Base-by-base conservation (phyloP, 768 basidiomycete species). In the Amanita rubescens region DNA sequence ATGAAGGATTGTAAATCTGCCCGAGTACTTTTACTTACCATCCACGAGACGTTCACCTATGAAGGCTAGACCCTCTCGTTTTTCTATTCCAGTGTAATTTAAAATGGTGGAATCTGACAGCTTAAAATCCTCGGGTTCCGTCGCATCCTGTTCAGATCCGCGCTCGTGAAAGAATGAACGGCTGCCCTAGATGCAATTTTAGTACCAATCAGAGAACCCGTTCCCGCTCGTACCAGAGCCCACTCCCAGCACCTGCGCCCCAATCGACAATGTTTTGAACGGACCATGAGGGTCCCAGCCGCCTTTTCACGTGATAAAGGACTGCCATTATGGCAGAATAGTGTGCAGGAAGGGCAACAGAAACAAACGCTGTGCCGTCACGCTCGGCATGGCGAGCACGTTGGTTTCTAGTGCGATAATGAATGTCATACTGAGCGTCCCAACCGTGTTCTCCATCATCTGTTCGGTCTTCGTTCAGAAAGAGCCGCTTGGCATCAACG, bases 291-390 rank as follows among this genome's bases (percentile, higher is more conserved):
- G 74, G 65, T n/a, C 79, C 84, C 34, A 92, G 59, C 51, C 91
- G 74, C 45, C 70, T 75, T 55, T 79, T 84, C 34, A 83, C 59
- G 57, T 90, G 84, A 44, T 78, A 71, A 15, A 94, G 68, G 5
- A 94, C 89, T n/a, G 85, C 73, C 46, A 71, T 75, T 48, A 93
- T 86, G 2, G 84, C 90, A 43, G 90, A 80, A 65, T 88, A 94
- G 69, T 93, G 87, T 3, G 85, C 82, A 1, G 92, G 92, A 58
- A 94, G 77, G n/a, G 84, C 87, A 46, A 94, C 76, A 11, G 88
- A 83, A 12, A 87, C 85, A 64, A 93, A 94, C 4, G 92, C 92
- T 22, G 87, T 83, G 20, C 85, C 90, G 58, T 93, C 88, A 24
- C 86, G 76, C 51, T 78, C 75, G 37, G 72, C 71, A 65, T 88